phyloP scores from a whole-genome alignment of 176 grass and related monocot species.

The Leersia perrieri region DNA sequence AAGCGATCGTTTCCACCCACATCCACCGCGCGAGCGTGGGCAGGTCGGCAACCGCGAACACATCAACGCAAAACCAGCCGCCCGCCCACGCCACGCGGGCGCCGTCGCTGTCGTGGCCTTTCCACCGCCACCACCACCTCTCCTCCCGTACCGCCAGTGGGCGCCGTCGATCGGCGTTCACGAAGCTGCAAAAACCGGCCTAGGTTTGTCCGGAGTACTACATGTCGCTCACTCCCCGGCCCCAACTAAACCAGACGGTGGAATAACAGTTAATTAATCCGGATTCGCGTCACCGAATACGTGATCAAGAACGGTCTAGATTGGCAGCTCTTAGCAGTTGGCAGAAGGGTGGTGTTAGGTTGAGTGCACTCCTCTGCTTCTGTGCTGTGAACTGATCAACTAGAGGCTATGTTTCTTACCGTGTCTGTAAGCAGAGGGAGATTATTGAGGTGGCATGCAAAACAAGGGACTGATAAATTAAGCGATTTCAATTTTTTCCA shows the following conservation, averaged over 20 bases:
- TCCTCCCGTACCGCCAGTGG: background rate
- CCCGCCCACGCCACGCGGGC: slow-evolving; percentile 21
- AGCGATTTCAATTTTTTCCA: background rate
- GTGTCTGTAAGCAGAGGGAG: slow-evolving; percentile 26
- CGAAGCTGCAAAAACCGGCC: slow-evolving; percentile 45
- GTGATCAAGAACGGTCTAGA: background rate
- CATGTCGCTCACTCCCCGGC: slow-evolving; percentile 8
- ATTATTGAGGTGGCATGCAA: background rate
- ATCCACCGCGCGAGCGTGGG: background rate
- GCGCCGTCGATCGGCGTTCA: slow-evolving; percentile 48
- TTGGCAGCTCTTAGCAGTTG: background rate
- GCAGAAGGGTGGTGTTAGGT: background rate
- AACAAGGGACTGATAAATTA: background rate
- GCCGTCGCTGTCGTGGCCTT: slow-evolving; percentile 40
- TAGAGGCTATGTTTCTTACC: slow-evolving; percentile 4
- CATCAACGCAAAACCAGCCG: background rate
- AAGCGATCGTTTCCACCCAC: slow-evolving; percentile 22
- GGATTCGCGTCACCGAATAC: slow-evolving; percentile 12
- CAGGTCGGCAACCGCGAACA: slow-evolving; percentile 39
- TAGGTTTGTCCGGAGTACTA: background rate
- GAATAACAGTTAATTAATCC: slow-evolving; percentile 1
- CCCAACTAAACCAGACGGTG: slow-evolving; percentile 3
- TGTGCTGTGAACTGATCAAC: background rate
- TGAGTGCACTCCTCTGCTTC: slow-evolving; percentile 3
- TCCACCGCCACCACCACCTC: slow-evolving; percentile 24